A percentile compares a stretch with the other conserved stretches of the same genome.
phyloP scores from a whole-genome alignment of 73 alveolate genomes.

The Blepharisma japonicum region DNA sequence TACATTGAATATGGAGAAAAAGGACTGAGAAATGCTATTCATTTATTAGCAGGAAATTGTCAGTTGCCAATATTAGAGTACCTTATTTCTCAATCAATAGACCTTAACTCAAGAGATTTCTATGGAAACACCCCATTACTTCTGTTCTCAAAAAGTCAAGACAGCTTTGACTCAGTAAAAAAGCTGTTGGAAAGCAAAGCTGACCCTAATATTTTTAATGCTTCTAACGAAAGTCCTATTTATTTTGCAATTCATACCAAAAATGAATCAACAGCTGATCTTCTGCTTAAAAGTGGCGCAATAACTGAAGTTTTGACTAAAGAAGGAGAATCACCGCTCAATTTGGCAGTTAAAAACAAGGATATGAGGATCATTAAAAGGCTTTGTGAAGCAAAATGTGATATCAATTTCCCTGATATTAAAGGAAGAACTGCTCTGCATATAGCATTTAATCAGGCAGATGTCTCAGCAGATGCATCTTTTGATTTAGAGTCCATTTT shows the following conservation, averaged over 20 bases:
- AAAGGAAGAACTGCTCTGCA: slow-evolving; percentile 64
- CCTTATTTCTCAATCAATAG: slow-evolving; percentile 39
- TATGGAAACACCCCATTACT: slow-evolving; percentile 61
- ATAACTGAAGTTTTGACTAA: slow-evolving; percentile 36
- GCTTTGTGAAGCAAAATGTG: slow-evolving; percentile 45
- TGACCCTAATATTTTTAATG: slow-evolving; percentile 41
- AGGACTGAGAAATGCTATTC: slow-evolving; percentile 44
- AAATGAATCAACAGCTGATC: slow-evolving; percentile 48
- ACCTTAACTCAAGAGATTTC: slow-evolving; percentile 58
- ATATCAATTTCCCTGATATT: slow-evolving; percentile 51
- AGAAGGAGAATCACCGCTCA: slow-evolving; percentile 36
- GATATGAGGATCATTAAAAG: slow-evolving; percentile 36
- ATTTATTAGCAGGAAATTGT: slow-evolving; percentile 20
- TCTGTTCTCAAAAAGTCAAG: slow-evolving; percentile 37
- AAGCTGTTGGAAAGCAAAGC: slow-evolving; percentile 52
- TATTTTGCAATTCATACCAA: slow-evolving; percentile 55
- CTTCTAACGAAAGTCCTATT: slow-evolving; percentile 54
- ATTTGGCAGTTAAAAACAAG: slow-evolving; percentile 43
- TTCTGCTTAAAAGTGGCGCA: slow-evolving; percentile 43
- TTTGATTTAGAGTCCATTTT: slow-evolving; percentile 64
- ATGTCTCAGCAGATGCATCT: slow-evolving; percentile 73
- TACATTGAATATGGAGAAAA: slow-evolving; percentile 38
- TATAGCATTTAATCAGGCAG: slow-evolving; percentile 60
- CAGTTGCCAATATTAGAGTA: slow-evolving; percentile 31
- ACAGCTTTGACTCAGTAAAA: slow-evolving; percentile 39